A percentile compares a stretch with the other conserved stretches of the same genome.
phyloP scores from a whole-genome alignment of 2,329 filamentous ascomycete genomes.

The Diplodia sapinea region DNA sequence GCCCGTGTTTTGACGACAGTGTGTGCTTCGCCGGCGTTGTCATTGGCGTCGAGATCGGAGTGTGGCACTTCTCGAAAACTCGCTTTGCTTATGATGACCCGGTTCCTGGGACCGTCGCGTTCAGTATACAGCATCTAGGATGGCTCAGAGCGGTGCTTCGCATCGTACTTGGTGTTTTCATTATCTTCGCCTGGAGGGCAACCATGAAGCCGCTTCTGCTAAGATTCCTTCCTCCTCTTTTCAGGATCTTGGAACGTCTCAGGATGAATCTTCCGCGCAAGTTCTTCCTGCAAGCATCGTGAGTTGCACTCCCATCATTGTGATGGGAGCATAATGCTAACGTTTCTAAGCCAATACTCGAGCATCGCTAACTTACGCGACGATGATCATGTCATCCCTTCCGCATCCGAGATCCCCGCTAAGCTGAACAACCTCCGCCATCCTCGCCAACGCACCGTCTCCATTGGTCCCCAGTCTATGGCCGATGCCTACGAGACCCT shows the following conservation, averaged over 20 bases:
- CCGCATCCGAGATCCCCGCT: slow-evolving; percentile 82
- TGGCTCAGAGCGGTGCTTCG: slow-evolving; percentile 68
- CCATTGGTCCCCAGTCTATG: slow-evolving; percentile 91
- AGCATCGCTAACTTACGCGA: slow-evolving; percentile 75
- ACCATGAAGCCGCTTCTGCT: slow-evolving; percentile 85
- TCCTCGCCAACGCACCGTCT: slow-evolving; percentile 80
- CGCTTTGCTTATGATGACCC: slow-evolving; percentile 59
- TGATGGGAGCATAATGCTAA: background rate
- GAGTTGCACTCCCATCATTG: slow-evolving; percentile 38
- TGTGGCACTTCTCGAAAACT: slow-evolving; percentile 78
- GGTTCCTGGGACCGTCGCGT: slow-evolving; percentile 66
- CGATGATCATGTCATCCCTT: slow-evolving; percentile 87
- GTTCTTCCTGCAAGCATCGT: slow-evolving; percentile 89
- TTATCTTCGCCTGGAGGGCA: slow-evolving; percentile 90
- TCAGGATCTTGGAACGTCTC: slow-evolving; percentile 80
- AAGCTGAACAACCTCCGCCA: slow-evolving; percentile 83
- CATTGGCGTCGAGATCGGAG: slow-evolving; percentile 80
- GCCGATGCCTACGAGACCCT: slow-evolving; percentile 96
- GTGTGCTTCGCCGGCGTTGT: slow-evolving; percentile 91
- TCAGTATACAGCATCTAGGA: slow-evolving; percentile 70
- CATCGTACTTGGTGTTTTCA: slow-evolving; percentile 77
- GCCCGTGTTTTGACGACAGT: slow-evolving; percentile 95
- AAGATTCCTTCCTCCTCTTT: slow-evolving; percentile 79
- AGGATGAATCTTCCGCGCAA: slow-evolving; percentile 82
- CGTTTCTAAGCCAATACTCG: slow-evolving; percentile 70